A percentile compares a stretch with the other conserved stretches of the same genome.
Conservation (phyloP, 495 filamentous ascomycete species). For the Aspergillus kassunensis region DNA sequence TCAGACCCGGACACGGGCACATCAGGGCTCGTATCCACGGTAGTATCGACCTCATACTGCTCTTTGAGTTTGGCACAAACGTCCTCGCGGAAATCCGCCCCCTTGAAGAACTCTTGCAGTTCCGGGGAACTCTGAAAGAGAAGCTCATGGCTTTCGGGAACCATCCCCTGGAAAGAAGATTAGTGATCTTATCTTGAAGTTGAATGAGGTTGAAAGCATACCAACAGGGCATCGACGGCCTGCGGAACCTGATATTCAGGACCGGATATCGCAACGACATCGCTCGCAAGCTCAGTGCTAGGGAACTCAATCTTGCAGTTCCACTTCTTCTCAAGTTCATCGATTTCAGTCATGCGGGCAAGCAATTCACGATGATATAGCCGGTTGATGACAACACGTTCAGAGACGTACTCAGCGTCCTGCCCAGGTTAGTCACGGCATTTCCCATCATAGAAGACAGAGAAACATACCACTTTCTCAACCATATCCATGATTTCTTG, state of each 20-base stretch:
- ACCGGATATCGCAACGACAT: slow-evolving; percentile 90
- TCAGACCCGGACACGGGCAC: slow-evolving; percentile 24
- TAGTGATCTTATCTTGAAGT: slow-evolving; percentile 24
- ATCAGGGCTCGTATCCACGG: slow-evolving; percentile 52
- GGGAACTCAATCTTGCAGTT: slow-evolving; percentile 98
- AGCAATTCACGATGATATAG: slow-evolving; percentile 93
- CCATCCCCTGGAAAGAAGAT: slow-evolving; percentile 64
- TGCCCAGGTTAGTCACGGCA: too few relatives aligned
- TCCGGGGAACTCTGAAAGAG: slow-evolving; percentile 69
- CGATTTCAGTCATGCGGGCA: slow-evolving; percentile 78
- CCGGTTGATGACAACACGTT: slow-evolving; percentile 88
- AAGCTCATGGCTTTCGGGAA: slow-evolving; percentile 91
- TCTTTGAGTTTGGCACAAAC: slow-evolving; percentile 77
- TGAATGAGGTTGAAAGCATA: slow-evolving; percentile 20
- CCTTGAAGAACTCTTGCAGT: slow-evolving; percentile 73
- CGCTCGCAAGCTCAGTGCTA: slow-evolving; percentile 93
- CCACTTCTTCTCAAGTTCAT: slow-evolving; percentile 95
- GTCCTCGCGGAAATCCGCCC: slow-evolving; percentile 69
- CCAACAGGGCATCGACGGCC: slow-evolving; percentile 90
- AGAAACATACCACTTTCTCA: slow-evolving; percentile 71
- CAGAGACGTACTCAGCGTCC: slow-evolving; percentile 93
- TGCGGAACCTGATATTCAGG: slow-evolving; percentile 96
- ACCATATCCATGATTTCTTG: slow-evolving; percentile 99
- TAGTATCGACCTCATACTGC: slow-evolving; percentile 86
- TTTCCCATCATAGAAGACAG: too few relatives aligned